phyloP scores from a whole-genome alignment of 345 rosid species.

The Citrus mangshanensis region DNA sequence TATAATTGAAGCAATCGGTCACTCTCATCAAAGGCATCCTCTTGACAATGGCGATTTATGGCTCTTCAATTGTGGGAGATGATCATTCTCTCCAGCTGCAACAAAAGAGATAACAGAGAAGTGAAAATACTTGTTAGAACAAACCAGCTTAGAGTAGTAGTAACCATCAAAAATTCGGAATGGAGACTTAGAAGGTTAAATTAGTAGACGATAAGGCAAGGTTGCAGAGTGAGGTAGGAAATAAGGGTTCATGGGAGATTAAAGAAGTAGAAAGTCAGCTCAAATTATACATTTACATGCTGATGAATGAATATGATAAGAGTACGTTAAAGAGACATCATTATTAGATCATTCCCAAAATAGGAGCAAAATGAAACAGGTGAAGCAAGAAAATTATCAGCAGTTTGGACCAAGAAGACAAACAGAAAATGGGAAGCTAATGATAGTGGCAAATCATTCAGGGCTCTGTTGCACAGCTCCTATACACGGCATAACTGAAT shows the following conservation, averaged over 20 bases:
- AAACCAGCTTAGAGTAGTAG: background rate
- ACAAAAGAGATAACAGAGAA: background rate
- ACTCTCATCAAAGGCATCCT: background rate
- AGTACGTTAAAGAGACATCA: background rate
- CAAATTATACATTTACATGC: background rate
- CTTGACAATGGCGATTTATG: background rate
- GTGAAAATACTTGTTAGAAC: background rate
- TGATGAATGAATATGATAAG: background rate
- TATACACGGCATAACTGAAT: background rate
- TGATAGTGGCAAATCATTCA: background rate
- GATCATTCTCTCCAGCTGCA: constrained; percentile 12
- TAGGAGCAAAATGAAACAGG: background rate
- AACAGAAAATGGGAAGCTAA: background rate
- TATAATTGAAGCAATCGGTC: background rate
- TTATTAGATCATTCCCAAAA: background rate
- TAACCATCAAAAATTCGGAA: background rate
- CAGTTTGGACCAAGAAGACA: background rate
- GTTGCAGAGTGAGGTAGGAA: background rate
- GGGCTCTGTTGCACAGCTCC: background rate
- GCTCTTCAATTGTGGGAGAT: background rate
- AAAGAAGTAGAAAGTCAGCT: background rate
- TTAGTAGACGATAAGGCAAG: background rate
- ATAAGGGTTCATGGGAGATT: background rate
- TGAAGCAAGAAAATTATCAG: background rate
- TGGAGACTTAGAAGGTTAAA: background rate